Base-by-base conservation (phyloP, 768 basidiomycete species). In the Psilocybe azurescens region DNA sequence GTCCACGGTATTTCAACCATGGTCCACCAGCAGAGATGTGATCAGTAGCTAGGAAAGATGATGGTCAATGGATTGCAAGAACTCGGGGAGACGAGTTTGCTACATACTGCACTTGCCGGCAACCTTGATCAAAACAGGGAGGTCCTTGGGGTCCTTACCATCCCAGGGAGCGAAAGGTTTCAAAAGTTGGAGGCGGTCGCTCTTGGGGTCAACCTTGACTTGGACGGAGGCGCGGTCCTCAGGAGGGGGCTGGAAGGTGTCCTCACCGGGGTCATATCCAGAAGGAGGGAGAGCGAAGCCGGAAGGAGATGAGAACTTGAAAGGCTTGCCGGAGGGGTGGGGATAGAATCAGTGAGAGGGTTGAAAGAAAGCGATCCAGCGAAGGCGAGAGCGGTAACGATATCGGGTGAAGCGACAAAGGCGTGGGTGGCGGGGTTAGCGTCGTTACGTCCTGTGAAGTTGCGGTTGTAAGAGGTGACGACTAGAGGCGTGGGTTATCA, bases 381-480 rank as follows among this genome's bases (percentile, higher is more conserved):
- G 78, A 97, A 98, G 61, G 93, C 87, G 84, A 99, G 89, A 62
- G 97, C 97, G 67, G 97, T 98, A 75, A 98, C 97, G 74, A 99
- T 81, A 71, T 97, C 93, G 47, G 93, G 94, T 36, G 94, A 95
- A 44, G 94, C 90, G 71, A 97, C 94, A 72, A 96, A 97, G 53
- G 94, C 93, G 78, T 99, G 97, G 33, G 97, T 99, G 64, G 95
- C 95, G 20, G 97, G 95, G 87, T 99, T 99, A 70, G 97, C 96
- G 72, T 99, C 97, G 78, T 99, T 99, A 74, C 97, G 95, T 60
- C 97, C 97, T 68, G 97, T 99, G 83, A 99, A 99, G 89, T 99
- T 99, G 76, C 97, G 96, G 89, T 99, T 99, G 87, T 99, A 99
- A 18, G 96, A 98, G 56, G 97, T 97, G 79, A 99, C 94, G 83